Evolutionary conservation across 257 asterid genomes (phyloP).

Genomic region (Solanum medicagineum): DNA sequence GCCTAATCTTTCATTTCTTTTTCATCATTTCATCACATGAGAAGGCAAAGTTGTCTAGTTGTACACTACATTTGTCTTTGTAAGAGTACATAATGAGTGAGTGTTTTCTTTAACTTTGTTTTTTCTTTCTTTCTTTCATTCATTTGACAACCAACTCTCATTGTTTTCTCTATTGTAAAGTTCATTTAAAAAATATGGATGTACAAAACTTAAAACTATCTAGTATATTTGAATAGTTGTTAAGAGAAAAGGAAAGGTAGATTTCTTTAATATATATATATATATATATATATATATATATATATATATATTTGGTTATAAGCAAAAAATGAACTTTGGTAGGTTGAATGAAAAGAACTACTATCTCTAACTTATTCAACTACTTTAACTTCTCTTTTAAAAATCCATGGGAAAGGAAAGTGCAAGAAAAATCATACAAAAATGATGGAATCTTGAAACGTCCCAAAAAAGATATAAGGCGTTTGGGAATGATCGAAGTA

Average conservation of each 20-base stretch:
- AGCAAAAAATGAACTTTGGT: constrained; percentile 35
- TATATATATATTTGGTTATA: constrained; percentile 41
- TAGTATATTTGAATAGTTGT: neutral
- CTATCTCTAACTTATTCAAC: neutral
- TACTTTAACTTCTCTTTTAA: neutral
- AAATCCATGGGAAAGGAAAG: neutral
- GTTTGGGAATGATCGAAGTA: neutral
- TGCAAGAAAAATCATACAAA: neutral
- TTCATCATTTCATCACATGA: constrained; percentile 21
- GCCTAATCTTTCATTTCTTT: constrained; percentile 14
- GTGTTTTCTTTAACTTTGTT: neutral
- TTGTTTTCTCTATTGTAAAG: constrained; percentile 9
- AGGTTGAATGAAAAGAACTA: neutral
- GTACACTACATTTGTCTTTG: constrained; percentile 37
- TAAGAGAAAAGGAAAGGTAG: constrained; percentile 3
- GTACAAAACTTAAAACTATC: neutral
- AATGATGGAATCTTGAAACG: neutral
- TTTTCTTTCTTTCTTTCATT: neutral
- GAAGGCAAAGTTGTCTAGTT: constrained; percentile 26
- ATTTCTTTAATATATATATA: constrained; percentile 13
- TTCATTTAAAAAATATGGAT: neutral
- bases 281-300: neutral
- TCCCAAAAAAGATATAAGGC: neutral
- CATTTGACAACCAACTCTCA: neutral
- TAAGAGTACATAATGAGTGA: constrained; percentile 23